Percentiles rank a stretch among this genome's conserved stretches.
Evolutionary conservation across 2,329 filamentous ascomycete species (phyloP).

Genomic region (Nothopassalora personata): DNA sequence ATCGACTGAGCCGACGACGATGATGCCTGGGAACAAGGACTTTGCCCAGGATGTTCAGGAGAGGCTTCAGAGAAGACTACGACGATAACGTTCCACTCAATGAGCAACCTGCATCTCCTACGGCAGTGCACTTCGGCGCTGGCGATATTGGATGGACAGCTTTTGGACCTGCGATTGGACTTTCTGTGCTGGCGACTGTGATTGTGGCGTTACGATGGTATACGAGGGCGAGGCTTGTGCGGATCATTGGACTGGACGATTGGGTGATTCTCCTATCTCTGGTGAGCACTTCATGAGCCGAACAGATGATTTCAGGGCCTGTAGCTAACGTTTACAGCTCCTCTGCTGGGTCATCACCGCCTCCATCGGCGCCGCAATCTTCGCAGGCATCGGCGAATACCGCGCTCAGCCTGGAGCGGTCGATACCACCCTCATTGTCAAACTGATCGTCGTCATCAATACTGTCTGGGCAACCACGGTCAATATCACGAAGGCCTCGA

Average conservation of each 20-base stretch:
- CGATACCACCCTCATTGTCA: conserved; percentile 20
- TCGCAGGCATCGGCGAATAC: conserved; percentile 24
- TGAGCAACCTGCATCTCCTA: conserved; percentile 8
- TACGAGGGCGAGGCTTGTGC: conserved; percentile 30
- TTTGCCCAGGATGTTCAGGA: neutral
- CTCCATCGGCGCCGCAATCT: conserved; percentile 24
- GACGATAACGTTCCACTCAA: neutral
- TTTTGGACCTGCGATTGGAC: conserved; percentile 30
- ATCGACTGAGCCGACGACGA: neutral
- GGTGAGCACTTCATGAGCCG: conserved; percentile 19
- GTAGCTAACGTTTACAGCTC: conserved; percentile 13
- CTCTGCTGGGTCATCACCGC: conserved; percentile 29
- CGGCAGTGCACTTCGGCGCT: conserved; percentile 16
- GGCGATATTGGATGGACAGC: conserved; percentile 29
- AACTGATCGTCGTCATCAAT: conserved; percentile 32
- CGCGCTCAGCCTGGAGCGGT: neutral
- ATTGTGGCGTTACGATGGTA: conserved; percentile 34
- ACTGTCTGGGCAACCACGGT: conserved; percentile 31
- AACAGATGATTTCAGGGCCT: neutral
- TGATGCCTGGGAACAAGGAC: neutral
- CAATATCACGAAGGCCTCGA: conserved; percentile 43
- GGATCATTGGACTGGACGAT: conserved; percentile 34
- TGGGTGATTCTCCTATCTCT: conserved; percentile 33
- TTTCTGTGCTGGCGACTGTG: conserved; percentile 27
- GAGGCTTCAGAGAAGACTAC: conserved; percentile 6